Evolutionary conservation across 768 basidiomycete species (phyloP).

Genomic region (Boletales sp.): DNA sequence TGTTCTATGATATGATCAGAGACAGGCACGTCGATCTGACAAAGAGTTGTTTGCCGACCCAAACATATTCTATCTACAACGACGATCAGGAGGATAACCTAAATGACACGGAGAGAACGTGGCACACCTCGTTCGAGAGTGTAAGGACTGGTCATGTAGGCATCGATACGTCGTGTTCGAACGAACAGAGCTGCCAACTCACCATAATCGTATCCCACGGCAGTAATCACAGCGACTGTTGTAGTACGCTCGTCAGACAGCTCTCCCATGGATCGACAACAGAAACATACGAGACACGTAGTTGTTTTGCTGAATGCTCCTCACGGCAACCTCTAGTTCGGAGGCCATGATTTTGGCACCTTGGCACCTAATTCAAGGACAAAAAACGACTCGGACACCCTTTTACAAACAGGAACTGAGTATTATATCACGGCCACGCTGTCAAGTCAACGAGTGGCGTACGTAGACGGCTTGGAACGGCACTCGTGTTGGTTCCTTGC

Average conservation of each 20-base stretch:
- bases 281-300: neutral
- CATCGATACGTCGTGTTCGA: neutral
- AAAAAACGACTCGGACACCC: too few species aligned
- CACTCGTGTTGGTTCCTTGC: too few species aligned
- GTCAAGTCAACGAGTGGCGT: too few species aligned
- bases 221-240: neutral
- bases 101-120: too few species aligned
- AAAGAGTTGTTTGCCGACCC: neutral
- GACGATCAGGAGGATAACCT: neutral
- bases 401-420: too few species aligned
- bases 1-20: neutral
- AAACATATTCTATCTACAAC: neutral
- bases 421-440: too few species aligned
- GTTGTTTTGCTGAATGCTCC: neutral
- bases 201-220: slow-evolving; percentile 1
- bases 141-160: neutral
- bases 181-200: neutral
- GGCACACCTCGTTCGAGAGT: slow-evolving; percentile 2
- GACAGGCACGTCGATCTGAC: neutral
- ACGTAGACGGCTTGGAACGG: too few species aligned
- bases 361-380: too few species aligned
- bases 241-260: neutral
- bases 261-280: too few species aligned
- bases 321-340: neutral
- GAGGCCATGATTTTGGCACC: neutral